phyloP scores from a whole-genome alignment of 2,329 filamentous ascomycete species.

The Cytospora piceicola region DNA sequence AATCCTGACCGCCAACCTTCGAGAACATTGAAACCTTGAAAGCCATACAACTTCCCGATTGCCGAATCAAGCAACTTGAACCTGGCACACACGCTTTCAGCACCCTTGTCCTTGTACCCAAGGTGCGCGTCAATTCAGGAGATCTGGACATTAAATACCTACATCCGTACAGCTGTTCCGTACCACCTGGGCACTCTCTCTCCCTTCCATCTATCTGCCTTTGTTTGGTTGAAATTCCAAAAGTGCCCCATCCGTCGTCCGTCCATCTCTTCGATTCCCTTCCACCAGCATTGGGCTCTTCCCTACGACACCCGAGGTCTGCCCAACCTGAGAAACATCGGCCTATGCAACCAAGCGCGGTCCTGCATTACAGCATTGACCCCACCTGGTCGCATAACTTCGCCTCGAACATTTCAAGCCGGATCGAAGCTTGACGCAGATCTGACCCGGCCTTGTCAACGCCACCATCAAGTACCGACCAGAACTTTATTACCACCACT shows the following conservation, averaged over 20 bases:
- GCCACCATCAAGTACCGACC: constrained; percentile 15
- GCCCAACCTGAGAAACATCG: constrained; percentile 10
- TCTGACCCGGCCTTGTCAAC: constrained; percentile 4
- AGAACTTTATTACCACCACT: background rate
- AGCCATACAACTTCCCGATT: background rate
- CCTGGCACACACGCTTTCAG: background rate
- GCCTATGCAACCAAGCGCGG: constrained; percentile 16
- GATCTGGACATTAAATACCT: background rate
- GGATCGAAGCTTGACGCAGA: constrained; percentile 15
- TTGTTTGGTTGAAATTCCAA: background rate
- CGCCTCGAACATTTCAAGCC: constrained; percentile 12
- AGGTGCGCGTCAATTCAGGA: background rate
- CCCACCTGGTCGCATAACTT: constrained; percentile 28
- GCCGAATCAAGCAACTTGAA: constrained; percentile 16
- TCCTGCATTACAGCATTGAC: constrained; percentile 28
- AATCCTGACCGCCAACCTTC: constrained; percentile 21
- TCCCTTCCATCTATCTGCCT: background rate
- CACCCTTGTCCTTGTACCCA: constrained; percentile 4
- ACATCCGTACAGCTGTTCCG: background rate
- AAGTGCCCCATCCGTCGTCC: background rate
- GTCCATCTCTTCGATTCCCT: background rate
- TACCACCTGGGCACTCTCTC: background rate
- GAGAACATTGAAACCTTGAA: background rate
- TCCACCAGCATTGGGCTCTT: constrained; percentile 7
- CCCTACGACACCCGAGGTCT: background rate